A percentile compares a stretch with the other conserved stretches of the same genome.
Conservation (phyloP, 148 eudicot species). For the Camellia sinensis region DNA sequence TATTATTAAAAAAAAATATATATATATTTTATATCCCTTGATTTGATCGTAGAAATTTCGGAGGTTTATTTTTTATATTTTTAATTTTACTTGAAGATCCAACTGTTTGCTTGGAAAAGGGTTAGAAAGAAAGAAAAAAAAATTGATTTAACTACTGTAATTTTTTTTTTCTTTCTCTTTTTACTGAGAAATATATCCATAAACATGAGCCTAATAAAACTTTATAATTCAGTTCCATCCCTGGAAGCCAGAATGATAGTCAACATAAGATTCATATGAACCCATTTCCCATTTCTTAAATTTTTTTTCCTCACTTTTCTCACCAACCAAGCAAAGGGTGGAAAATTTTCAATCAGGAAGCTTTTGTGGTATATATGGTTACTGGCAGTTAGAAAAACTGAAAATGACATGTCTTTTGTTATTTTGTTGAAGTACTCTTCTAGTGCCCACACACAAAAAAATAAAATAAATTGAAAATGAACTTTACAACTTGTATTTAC, state of each 20-base stretch:
- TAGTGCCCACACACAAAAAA: neutral
- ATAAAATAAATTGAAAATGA: no score
- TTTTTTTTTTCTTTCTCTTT: neutral
- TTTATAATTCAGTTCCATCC: neutral
- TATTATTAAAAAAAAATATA: neutral
- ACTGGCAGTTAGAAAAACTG: neutral
- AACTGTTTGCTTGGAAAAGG: no score
- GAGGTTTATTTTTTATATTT: neutral
- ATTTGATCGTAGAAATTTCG: neutral
- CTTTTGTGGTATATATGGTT: neutral
- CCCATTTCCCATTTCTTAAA: neutral
- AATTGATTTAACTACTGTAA: no score
- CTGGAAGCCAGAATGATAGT: no score
- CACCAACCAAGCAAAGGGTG: neutral
- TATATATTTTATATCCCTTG: neutral
- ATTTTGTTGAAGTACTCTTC: neutral
- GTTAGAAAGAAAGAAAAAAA: no score
- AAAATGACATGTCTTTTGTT: neutral
- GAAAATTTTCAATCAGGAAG: neutral
- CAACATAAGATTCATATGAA: no score
- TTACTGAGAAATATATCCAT: neutral
- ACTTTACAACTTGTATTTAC: neutral
- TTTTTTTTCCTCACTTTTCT: neutral
- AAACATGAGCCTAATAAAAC: neutral
- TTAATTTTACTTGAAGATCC: no score